Evolutionary conservation across 441 rosid species (phyloP).

Genomic region (Arabidopsis lyrata): DNA sequence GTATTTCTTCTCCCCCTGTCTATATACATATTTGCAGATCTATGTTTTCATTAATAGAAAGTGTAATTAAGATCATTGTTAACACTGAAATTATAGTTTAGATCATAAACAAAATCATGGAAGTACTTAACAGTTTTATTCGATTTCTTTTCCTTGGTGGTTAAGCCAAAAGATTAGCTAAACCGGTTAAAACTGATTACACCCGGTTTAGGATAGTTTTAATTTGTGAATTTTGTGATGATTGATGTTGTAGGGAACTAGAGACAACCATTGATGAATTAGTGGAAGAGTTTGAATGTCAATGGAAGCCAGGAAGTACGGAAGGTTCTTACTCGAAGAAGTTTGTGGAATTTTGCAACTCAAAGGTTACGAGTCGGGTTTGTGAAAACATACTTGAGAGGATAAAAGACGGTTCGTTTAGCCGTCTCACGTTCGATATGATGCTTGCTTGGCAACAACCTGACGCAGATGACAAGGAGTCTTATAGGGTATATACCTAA

Average conservation of each 20-base stretch:
- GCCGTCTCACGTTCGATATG: conserved; percentile 74
- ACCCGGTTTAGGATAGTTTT: neutral
- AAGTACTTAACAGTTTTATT: conserved; percentile 1
- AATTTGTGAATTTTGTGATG: neutral
- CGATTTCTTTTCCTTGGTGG: neutral
- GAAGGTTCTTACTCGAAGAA: conserved; percentile 65
- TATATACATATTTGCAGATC: conserved; percentile 9
- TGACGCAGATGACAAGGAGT: conserved; percentile 52
- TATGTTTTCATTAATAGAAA: neutral
- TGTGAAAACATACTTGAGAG: conserved; percentile 64
- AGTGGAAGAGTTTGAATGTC: conserved; percentile 43
- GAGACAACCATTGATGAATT: conserved; percentile 37
- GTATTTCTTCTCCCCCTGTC: conserved; percentile 46
- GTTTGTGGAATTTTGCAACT: conserved; percentile 74
- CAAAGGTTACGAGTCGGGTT: conserved; percentile 53
- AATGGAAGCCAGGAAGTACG: conserved; percentile 56
- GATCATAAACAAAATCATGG: neutral
- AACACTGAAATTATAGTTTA: neutral
- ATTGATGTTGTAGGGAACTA: conserved; percentile 56
- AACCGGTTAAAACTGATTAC: neutral
- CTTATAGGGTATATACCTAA: conserved; percentile 46
- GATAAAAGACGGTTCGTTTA: conserved; percentile 70
- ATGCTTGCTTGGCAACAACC: conserved; percentile 97
- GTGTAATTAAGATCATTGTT: neutral
- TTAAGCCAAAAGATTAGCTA: conserved; percentile 4